These are phyloP conservation scores for Trichoderma breve DNA, from an alignment of 2,329 filamentous ascomycete species.

Conservation along the genomic window DNA sequence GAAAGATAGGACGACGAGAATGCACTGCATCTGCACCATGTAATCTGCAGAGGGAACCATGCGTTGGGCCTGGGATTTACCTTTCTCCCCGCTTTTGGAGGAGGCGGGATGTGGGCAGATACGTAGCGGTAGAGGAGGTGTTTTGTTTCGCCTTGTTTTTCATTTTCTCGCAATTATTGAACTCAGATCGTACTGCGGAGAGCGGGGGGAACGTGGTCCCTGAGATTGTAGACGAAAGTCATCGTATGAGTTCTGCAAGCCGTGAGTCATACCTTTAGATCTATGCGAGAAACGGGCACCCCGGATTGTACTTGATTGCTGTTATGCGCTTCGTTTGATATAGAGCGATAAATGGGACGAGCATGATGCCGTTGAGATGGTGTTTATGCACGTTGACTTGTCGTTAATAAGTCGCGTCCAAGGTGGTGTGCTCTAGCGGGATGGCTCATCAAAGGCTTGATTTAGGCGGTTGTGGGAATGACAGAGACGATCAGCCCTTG, in stretches of 20 bases:
- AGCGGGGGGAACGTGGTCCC: not conserved
- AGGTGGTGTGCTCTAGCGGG: not conserved
- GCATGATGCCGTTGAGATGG: not conserved
- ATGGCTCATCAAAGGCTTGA: not conserved
- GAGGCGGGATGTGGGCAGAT: not conserved
- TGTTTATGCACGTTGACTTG: not conserved
- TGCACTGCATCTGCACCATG: not conserved
- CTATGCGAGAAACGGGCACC: not conserved
- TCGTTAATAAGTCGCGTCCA: not conserved
- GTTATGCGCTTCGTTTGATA: not conserved
- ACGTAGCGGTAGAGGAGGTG: not conserved
- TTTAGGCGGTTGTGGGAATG: not conserved
- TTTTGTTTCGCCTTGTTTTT: not conserved
- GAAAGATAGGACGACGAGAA: not conserved
- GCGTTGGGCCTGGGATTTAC: not conserved
- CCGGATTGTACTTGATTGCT: not conserved
- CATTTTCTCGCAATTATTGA: not conserved
- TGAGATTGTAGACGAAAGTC: not conserved
- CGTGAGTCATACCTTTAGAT: not conserved
- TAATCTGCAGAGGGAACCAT: not conserved
- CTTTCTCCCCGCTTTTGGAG: slow-evolving; percentile 4
- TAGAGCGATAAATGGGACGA: not conserved
- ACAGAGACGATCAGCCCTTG: not conserved
- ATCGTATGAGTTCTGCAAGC: not conserved
- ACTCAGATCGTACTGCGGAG: not conserved